Conservation (phyloP, 2,329 filamentous ascomycete genomes). For the Fusarium sp. region DNA sequence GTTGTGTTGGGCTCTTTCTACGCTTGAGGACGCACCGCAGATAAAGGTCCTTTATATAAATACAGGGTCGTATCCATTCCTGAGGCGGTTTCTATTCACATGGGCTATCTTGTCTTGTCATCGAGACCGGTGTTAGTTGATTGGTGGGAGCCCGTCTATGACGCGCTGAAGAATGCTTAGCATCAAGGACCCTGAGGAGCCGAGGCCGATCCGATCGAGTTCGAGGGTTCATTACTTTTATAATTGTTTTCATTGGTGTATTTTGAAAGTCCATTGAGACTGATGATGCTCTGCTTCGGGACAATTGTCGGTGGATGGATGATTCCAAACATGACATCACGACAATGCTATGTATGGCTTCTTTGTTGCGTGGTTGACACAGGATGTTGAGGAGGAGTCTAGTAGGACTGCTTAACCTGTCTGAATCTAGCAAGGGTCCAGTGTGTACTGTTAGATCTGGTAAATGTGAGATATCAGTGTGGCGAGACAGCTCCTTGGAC, state of each 20-base stretch:
- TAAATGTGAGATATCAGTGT: too few species aligned
- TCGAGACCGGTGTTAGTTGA: neutral
- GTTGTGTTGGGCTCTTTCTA: neutral
- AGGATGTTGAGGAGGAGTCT: too few species aligned
- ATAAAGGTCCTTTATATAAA: neutral
- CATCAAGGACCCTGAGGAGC: neutral
- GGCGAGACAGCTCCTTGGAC: too few species aligned
- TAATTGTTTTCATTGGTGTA: slow-evolving; percentile 22
- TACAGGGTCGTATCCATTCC: neutral
- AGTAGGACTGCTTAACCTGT: too few species aligned
- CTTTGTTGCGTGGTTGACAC: too few species aligned
- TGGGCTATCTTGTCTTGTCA: slow-evolving; percentile 2
- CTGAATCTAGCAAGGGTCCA: too few species aligned
- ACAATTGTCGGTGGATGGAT: neutral
- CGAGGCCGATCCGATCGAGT: slow-evolving; percentile 1
- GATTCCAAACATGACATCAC: slow-evolving; percentile 8
- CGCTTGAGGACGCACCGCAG: too few species aligned
- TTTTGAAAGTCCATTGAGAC: neutral
- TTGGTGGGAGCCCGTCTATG: slow-evolving; percentile 22
- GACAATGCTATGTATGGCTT: neutral
- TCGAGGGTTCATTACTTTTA: slow-evolving; percentile 19
- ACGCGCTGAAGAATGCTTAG: slow-evolving; percentile 22
- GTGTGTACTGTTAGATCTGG: too few species aligned
- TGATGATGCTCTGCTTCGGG: slow-evolving; percentile 25
- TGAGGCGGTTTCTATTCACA: slow-evolving; percentile 14